Evolutionary conservation across 768 basidiomycete genomes (phyloP).

Genomic region (Xerocomellus amylosporus): DNA sequence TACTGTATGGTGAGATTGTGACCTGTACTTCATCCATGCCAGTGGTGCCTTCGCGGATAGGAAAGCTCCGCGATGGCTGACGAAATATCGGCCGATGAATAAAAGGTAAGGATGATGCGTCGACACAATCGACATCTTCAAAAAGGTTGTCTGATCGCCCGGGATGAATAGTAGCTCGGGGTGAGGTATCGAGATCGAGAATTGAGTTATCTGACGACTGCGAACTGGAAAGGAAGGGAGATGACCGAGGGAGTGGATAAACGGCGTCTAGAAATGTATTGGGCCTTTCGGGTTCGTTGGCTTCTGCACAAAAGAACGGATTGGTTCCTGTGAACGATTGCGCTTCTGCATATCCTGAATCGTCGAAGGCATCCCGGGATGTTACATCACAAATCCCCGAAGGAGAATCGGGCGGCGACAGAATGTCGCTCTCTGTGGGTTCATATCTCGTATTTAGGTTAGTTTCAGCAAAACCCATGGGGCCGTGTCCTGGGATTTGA

Average conservation of each 20-base stretch:
- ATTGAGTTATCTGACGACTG: constrained; percentile 14
- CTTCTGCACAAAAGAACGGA: background rate
- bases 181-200: constrained; percentile 26
- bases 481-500: background rate
- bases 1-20: background rate
- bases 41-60: background rate
- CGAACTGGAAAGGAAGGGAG: constrained; percentile 19
- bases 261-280: background rate
- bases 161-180: background rate
- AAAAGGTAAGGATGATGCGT: background rate
- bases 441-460: background rate
- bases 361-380: background rate
- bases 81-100: background rate
- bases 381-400: background rate
- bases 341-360: constrained; percentile 3
- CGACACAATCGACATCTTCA: background rate
- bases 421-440: background rate
- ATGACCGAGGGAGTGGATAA: constrained; percentile 21
- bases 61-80: background rate
- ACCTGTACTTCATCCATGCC: background rate
- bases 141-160: background rate
- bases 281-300: background rate
- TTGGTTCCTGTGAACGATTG: background rate
- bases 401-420: background rate
- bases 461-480: background rate